Base-by-base conservation (phyloP, 768 basidiomycete genomes). In the button mushroom (Agaricus bisporus) region DNA sequence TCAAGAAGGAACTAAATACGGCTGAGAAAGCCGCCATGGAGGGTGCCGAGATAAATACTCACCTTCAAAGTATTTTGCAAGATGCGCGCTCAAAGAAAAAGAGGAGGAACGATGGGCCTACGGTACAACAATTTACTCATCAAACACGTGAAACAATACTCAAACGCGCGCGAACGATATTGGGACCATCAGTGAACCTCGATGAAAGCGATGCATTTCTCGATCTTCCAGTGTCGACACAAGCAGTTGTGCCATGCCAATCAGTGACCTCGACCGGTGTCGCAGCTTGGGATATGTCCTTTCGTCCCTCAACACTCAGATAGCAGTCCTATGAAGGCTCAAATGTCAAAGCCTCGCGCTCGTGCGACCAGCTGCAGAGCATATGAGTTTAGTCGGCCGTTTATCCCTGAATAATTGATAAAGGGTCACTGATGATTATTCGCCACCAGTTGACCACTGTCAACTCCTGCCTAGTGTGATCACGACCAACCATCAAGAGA, bases 41-140 rank as follows among this genome's bases (percentile, higher is more conserved):
- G 35, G 58, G 51, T n/a, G 51, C 56, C 14, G 45, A 59, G 8
- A 55, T 55, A 11, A 67, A 69, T 7, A 74, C 86, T 0, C 70
- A 81, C 32, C 69, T 87, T 49, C 79, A 83, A 57, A 75, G 78
- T 3, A 65, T 82, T n/a, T 63, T 83, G 9, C 66, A 73, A 28
- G 69, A 72, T n/a, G 70, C 65, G 3, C 67, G 65, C n/a, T 68
- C 76, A 1, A 78, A 71, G 61, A 81, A 76, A 62, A 76, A 71
- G 58, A 60, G 59, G 5, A 76, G 67, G 36, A 60, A 59, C 18
- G 61, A 68, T 15, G 55, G 66, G 44, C 68, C 74, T 41, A 78
- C 75, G 7, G 71, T 88, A 49, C 70, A 48, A 14, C 45, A 70
- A 59, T 72, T 63, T 36, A 63, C 78, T n/a, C 60, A 67, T 4